Percentiles rank a stretch among this genome's conserved stretches.
phyloP scores from a whole-genome alignment of 176 grass and related monocot genomes.

The Lolium multiflorum region DNA sequence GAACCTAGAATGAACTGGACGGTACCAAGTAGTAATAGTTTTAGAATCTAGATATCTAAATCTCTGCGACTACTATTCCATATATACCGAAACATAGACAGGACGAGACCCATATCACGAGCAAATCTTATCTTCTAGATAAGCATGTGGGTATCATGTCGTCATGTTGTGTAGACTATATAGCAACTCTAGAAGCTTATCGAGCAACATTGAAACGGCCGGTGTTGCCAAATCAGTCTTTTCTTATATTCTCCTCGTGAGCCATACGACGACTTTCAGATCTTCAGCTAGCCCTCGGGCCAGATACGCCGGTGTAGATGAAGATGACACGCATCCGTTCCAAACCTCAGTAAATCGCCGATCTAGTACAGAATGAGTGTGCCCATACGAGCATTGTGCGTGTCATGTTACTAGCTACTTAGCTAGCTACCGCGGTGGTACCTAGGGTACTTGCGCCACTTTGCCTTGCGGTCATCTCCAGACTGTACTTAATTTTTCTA shows the following conservation, averaged over 20 bases:
- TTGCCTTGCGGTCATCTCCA: background rate
- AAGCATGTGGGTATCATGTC: background rate
- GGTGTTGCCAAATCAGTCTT: background rate
- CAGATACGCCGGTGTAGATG: background rate
- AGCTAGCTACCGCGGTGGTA: background rate
- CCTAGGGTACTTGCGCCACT: background rate
- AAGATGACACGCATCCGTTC: background rate
- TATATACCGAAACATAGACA: background rate
- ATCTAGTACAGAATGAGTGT: background rate
- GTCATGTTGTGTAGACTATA: background rate
- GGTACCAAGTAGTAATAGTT: background rate
- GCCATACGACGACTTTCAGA: background rate
- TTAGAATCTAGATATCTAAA: background rate
- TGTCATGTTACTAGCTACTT: background rate
- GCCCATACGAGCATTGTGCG: background rate
- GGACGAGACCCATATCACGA: conserved; percentile 14
- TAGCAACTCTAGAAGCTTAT: background rate
- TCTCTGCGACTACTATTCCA: background rate
- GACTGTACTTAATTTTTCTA: background rate
- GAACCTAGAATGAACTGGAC: background rate
- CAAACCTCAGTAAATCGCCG: background rate
- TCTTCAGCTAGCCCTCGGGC: background rate
- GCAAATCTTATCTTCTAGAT: background rate
- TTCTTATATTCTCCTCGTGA: background rate
- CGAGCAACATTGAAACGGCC: background rate